Conservation (phyloP, 2,329 filamentous ascomycete genomes). For the Apiospora kogelbergensis region DNA sequence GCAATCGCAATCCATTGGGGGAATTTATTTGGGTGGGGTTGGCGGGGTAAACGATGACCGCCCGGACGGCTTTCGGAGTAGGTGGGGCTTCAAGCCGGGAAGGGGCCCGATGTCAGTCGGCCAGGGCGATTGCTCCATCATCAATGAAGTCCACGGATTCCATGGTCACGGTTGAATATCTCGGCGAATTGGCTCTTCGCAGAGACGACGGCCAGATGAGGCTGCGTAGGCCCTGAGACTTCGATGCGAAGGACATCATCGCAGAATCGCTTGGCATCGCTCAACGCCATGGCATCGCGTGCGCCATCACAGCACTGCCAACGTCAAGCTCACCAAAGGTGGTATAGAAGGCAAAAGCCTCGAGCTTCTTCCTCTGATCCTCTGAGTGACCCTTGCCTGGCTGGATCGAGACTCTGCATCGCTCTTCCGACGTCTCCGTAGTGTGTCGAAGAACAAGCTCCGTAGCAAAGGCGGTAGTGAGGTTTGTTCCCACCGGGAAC, state of each 20-base stretch:
- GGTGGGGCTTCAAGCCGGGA: neutral
- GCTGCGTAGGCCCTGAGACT: conserved; percentile 42
- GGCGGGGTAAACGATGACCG: conserved; percentile 27
- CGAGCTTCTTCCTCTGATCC: conserved; percentile 23
- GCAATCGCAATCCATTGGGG: conserved; percentile 17
- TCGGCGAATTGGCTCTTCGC: conserved; percentile 55
- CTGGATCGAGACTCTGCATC: conserved; percentile 33
- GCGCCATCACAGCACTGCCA: conserved; percentile 34
- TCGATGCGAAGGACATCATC: conserved; percentile 47
- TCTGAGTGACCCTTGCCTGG: conserved; percentile 30
- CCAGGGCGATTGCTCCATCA: neutral
- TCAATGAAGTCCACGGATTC: no score
- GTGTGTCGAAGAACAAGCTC: conserved; percentile 56
- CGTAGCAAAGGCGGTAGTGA: conserved; percentile 57
- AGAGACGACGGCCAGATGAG: conserved; percentile 53
- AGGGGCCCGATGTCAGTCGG: neutral
- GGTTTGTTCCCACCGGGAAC: conserved; percentile 44
- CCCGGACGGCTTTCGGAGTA: neutral
- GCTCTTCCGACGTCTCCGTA: conserved; percentile 16
- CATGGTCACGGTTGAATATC: no score
- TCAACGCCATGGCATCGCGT: conserved; percentile 24
- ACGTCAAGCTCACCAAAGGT: conserved; percentile 24
- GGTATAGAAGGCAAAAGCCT: conserved; percentile 13
- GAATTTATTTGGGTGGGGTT: conserved; percentile 35
- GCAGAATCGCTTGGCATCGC: conserved; percentile 34